Base-by-base conservation (phyloP, 2,329 filamentous ascomycete species). In the Zymoseptoria brevis region DNA sequence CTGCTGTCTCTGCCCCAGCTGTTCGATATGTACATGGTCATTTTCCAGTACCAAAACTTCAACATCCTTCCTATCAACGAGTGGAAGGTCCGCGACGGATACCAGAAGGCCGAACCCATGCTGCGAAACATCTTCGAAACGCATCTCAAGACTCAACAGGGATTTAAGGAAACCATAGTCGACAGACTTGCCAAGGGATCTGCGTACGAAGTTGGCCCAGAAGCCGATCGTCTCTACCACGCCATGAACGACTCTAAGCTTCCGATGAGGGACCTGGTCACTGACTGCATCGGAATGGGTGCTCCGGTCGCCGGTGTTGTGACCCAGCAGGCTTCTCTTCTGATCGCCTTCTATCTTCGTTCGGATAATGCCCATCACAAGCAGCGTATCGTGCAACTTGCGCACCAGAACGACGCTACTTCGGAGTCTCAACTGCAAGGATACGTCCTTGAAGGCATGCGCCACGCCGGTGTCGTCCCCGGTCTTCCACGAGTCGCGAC, bases 371-470 rank as follows among this genome's bases (percentile, higher is more conserved):
- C 79, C 61, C 59, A 75, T 54, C 81, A 81, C 72, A 81, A 80
- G 67, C 71, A 72, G 1, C 79, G 79, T 30, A 80, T 83, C 58
- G 67, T 81, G 21, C 73, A 80, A 65, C 75, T 82, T 19, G 74
- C 80, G 1, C 74, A 80, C 60, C 74, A 73, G 62, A 73, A 79
- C 50, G 72, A 76, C 4, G 69, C 70, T 3, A 69, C 71, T 1
- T 74, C 79, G 2, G 74, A 77, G 56, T 66, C 70, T 30, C 80
- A 82, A 64, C 74, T 82, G 1, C 77, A 79, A 62, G 79, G 79
- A 11, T 83, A 80, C 68, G 79, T 82, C 2, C 80, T 75, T 62
- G 80, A 83, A 67, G 80, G 80, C 50, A 81, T 82, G 77, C 76
- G 80, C 9, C 80, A 81, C 64, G 77, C 77, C 5, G 78, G 79